These are phyloP conservation scores for Emericellopsis terricola DNA, from an alignment of 495 filamentous ascomycete genomes.

Conservation along the genomic window DNA sequence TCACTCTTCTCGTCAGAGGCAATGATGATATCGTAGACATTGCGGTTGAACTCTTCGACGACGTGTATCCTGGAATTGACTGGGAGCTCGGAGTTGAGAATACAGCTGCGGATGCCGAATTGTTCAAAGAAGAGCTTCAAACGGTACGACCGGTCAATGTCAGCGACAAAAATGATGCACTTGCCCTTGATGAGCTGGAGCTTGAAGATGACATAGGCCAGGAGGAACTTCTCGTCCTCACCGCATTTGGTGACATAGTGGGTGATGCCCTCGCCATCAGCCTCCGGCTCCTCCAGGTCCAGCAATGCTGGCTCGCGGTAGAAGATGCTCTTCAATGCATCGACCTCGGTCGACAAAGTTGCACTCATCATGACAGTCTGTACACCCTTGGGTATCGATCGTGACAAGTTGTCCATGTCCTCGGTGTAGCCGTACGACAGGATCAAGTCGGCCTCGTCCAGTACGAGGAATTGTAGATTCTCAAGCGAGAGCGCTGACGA, in stretches of 20 bases:
- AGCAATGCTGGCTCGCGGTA: constrained; percentile 61
- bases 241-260: constrained; percentile 82
- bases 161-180: constrained; percentile 81
- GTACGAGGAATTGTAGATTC: constrained; percentile 59
- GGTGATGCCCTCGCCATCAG: constrained; percentile 51
- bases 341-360: constrained; percentile 72
- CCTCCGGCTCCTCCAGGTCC: constrained; percentile 53
- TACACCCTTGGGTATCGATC: constrained; percentile 60
- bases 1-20: constrained; percentile 87
- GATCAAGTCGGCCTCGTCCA: constrained; percentile 93
- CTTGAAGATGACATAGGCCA: constrained; percentile 88
- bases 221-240: constrained; percentile 93
- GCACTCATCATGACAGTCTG: constrained; percentile 91
- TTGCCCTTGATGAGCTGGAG: constrained; percentile 89
- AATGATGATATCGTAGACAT: constrained; percentile 91
- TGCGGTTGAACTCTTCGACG: constrained; percentile 93
- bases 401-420: constrained; percentile 61
- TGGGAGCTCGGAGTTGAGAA: constrained; percentile 88
- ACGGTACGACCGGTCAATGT: constrained; percentile 85
- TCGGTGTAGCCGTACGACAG: constrained; percentile 87
- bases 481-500: constrained; percentile 48
- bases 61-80: constrained; percentile 86
- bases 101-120: constrained; percentile 83
- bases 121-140: constrained; percentile 93
- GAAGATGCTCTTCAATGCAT: constrained; percentile 71